A percentile compares a stretch with the other conserved stretches of the same genome.
Evolutionary conservation across 768 basidiomycete genomes (phyloP).

Genomic region (Amanita polypyramis): DNA sequence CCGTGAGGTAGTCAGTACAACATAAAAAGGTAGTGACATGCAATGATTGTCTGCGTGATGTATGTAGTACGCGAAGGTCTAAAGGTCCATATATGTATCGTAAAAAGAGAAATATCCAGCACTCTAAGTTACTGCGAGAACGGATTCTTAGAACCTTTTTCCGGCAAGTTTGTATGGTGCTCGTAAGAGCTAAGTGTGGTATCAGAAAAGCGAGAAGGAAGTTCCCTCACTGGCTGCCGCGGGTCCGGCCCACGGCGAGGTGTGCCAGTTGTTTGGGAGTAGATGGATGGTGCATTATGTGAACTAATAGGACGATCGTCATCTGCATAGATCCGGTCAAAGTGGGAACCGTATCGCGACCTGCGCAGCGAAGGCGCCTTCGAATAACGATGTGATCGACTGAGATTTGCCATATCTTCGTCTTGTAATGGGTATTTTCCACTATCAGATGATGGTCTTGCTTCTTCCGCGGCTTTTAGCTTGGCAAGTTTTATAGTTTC

Average conservation of each 20-base stretch:
- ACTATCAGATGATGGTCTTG: slow-evolving; percentile 3
- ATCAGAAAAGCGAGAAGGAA: background rate
- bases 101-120: background rate
- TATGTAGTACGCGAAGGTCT: too few relatives aligned
- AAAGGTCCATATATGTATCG: background rate
- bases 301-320: slow-evolving; percentile 5
- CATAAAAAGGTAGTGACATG: too few relatives aligned
- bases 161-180: background rate
- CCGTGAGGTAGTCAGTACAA: too few relatives aligned
- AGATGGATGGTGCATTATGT: slow-evolving; percentile 33
- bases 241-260: slow-evolving; percentile 55
- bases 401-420: slow-evolving; percentile 17
- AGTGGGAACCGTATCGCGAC: background rate
- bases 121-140: background rate
- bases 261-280: slow-evolving; percentile 58
- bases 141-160: background rate
- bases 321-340: background rate
- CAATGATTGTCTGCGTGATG: background rate
- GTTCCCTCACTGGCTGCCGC: slow-evolving; percentile 45
- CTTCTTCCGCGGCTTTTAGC: slow-evolving; percentile 14
- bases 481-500: slow-evolving; percentile 12
- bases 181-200: background rate
- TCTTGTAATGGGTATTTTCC: background rate
- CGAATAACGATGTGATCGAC: slow-evolving; percentile 13
- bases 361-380: background rate